Evolutionary conservation across 257 asterid genomes (phyloP).

Genomic region (Ehretia macrophylla): DNA sequence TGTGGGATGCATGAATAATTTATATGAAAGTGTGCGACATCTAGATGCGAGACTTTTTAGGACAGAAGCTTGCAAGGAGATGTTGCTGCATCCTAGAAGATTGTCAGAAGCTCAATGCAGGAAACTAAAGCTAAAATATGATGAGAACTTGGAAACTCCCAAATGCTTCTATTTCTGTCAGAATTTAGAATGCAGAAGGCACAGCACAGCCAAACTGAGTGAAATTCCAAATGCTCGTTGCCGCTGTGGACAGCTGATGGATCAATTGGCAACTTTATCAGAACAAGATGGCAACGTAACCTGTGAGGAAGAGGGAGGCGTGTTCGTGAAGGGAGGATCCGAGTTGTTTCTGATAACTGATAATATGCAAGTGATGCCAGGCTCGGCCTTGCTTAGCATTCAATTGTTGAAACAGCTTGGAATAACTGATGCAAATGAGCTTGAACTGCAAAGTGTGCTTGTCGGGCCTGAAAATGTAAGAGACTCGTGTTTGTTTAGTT

Average conservation of each 20-base stretch:
- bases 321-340: background rate
- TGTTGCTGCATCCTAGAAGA: conserved; percentile 5
- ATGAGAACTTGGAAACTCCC: background rate
- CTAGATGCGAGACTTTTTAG: background rate
- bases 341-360: conserved; percentile 1
- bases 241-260: conserved; percentile 2
- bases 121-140: conserved; percentile 9
- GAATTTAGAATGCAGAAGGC: background rate
- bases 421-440: conserved; percentile 2
- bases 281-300: background rate
- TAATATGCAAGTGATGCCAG: conserved; percentile 2
- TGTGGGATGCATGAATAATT: conserved; percentile 10
- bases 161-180: background rate
- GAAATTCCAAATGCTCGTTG: conserved; percentile 1
- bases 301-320: background rate
- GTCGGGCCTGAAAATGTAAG: background rate
- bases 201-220: conserved; percentile 1
- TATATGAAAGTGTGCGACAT: conserved; percentile 1
- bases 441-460: background rate
- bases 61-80: conserved; percentile 11
- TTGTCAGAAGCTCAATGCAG: conserved; percentile 1
- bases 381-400: background rate
- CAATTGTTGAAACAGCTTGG: conserved; percentile 1
- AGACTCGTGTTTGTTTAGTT: background rate
- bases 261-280: background rate